A percentile compares a stretch with the other conserved stretches of the same genome.
Evolutionary conservation across 805 yeast species (phyloP).

Genomic region (Pichia californica): DNA sequence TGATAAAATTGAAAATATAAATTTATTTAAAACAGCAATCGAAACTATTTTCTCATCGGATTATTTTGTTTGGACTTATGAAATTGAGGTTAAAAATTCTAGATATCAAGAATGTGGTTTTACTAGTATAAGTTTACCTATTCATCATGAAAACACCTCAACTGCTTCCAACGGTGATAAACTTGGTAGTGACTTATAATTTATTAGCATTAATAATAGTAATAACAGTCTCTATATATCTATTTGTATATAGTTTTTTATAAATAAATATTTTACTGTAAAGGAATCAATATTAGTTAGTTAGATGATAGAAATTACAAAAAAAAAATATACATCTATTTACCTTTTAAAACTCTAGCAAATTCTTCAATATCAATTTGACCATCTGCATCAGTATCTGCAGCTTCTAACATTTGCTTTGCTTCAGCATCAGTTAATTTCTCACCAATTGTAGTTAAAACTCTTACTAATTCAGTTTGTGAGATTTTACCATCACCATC

Average conservation of each 20-base stretch:
- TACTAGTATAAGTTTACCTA: background rate
- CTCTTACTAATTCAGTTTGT: slow-evolving; percentile 94
- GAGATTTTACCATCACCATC: slow-evolving; percentile 96
- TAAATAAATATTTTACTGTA: too few species aligned
- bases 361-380: slow-evolving; percentile 96
- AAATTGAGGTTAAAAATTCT: background rate
- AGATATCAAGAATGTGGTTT: slow-evolving; percentile 1
- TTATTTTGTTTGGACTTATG: slow-evolving; percentile 10
- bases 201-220: background rate
- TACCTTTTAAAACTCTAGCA: slow-evolving; percentile 78
- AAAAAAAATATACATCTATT: slow-evolving; percentile 22
- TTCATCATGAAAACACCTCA: background rate
- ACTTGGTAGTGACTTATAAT: background rate
- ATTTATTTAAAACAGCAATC: slow-evolving; percentile 4
- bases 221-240: background rate
- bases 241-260: too few species aligned
- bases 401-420: slow-evolving; percentile 94
- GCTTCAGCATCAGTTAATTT: slow-evolving; percentile 95
- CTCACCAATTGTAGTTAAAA: slow-evolving; percentile 95
- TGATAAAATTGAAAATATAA: slow-evolving; percentile 49
- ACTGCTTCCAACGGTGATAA: background rate
- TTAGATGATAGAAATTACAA: background rate
- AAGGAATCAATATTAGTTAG: too few species aligned
- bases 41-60: slow-evolving; percentile 5
- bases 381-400: slow-evolving; percentile 92